phyloP scores from a whole-genome alignment of 1,284 basidiomycete species.

The Austropuccinia psidii region DNA sequence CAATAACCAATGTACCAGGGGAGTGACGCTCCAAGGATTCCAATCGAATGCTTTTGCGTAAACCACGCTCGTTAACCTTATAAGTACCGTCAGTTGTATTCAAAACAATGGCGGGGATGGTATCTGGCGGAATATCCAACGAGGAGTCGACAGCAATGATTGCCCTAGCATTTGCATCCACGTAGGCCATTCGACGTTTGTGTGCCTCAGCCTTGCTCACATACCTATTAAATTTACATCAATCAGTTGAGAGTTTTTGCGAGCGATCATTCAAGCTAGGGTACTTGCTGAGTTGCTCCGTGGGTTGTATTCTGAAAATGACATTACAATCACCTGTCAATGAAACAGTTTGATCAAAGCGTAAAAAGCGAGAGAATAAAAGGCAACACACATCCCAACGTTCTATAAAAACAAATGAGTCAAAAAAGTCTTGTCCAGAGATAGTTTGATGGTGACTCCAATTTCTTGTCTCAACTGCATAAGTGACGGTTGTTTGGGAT shows the following conservation, averaged over 20 bases:
- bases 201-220: neutral
- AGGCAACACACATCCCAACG: constrained; percentile 10
- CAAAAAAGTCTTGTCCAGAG: constrained; percentile 7
- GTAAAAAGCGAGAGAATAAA: neutral
- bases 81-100: constrained; percentile 10
- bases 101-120: constrained; percentile 6
- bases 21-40: constrained; percentile 2
- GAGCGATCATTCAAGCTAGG: no score
- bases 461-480: neutral
- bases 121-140: neutral
- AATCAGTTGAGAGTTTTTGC: neutral
- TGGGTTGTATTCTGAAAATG: neutral
- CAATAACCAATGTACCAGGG: constrained; percentile 9
- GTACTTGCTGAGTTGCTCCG: neutral
- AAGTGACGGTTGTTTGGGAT: no score
- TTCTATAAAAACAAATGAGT: constrained; percentile 13
- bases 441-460: constrained; percentile 18
- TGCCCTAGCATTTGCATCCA: neutral
- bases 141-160: constrained; percentile 16
- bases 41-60: constrained; percentile 22
- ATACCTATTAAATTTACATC: neutral
- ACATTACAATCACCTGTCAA: neutral
- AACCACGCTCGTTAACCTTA: neutral
- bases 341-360: neutral
- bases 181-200: neutral